These are phyloP conservation scores for Trichoderma simmonsii DNA, from an alignment of 2,329 filamentous ascomycete genomes.

Conservation along the genomic window DNA sequence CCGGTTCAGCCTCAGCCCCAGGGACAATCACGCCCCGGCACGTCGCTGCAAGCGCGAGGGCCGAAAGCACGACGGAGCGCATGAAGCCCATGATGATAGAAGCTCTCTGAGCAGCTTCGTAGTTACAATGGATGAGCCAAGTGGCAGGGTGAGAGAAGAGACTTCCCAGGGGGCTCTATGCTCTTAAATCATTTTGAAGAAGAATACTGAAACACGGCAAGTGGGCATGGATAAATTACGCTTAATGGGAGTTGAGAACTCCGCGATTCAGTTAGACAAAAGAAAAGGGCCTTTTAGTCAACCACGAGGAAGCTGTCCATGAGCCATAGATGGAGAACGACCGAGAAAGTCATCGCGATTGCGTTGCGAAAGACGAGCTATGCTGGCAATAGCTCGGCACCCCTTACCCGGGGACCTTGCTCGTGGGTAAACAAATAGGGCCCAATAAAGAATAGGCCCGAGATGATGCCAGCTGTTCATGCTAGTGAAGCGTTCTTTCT, in stretches of 20 bases:
- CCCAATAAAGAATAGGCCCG: conserved; percentile 6
- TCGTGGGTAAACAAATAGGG: neutral
- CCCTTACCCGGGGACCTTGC: neutral
- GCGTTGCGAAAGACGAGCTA: neutral
- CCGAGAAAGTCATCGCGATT: neutral
- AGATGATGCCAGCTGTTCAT: neutral
- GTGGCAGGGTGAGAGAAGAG: neutral
- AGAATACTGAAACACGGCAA: neutral
- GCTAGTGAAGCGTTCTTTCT: conserved; percentile 1
- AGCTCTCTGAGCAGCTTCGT: neutral
- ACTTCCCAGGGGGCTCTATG: neutral
- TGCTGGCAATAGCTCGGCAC: neutral
- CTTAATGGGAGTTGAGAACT: neutral
- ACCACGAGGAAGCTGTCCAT: neutral
- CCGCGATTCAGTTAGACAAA: neutral
- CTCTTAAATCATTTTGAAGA: neutral
- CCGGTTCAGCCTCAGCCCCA: neutral
- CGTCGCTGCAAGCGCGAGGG: neutral
- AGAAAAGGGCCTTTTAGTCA: conserved; percentile 1
- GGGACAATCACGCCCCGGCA: neutral
- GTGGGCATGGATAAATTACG: neutral
- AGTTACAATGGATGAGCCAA: neutral
- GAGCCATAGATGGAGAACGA: neutral
- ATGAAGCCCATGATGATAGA: conserved; percentile 3
- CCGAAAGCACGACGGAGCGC: neutral